Percentiles rank a stretch among this genome's conserved stretches.
These are phyloP conservation scores for Fusarium sp. DNA, from an alignment of 2,329 filamentous ascomycete genomes.

Conservation along the genomic window DNA sequence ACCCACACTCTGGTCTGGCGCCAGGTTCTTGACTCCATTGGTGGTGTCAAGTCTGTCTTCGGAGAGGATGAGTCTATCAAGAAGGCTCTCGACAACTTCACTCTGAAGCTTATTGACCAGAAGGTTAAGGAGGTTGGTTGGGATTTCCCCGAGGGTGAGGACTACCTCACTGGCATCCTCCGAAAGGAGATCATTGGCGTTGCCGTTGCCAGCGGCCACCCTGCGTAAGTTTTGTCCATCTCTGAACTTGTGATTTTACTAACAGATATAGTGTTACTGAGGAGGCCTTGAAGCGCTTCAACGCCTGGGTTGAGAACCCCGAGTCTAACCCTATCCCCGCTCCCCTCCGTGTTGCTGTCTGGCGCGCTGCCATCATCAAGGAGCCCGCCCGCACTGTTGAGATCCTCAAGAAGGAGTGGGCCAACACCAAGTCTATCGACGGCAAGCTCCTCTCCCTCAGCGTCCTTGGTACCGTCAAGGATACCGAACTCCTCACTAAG, in stretches of 20 bases:
- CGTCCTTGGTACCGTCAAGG: slow-evolving; percentile 79
- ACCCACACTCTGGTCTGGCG: slow-evolving; percentile 89
- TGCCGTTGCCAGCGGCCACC: slow-evolving; percentile 81
- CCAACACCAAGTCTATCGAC: slow-evolving; percentile 84
- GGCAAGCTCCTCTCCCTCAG: slow-evolving; percentile 88
- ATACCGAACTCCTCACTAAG: slow-evolving; percentile 72
- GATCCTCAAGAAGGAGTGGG: slow-evolving; percentile 86
- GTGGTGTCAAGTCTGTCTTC: slow-evolving; percentile 86
- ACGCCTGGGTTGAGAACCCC: slow-evolving; percentile 78
- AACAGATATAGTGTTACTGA: slow-evolving; percentile 66
- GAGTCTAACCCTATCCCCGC: slow-evolving; percentile 79
- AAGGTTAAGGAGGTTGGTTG: slow-evolving; percentile 86
- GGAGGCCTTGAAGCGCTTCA: slow-evolving; percentile 83
- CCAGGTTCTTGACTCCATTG: slow-evolving; percentile 82
- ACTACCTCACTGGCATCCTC: slow-evolving; percentile 84
- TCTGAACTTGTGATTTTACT: slow-evolving; percentile 32
- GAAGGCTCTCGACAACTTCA: slow-evolving; percentile 80
- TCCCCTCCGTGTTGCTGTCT: slow-evolving; percentile 83
- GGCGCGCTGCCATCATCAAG: slow-evolving; percentile 78
- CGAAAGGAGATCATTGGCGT: slow-evolving; percentile 83
- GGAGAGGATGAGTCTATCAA: slow-evolving; percentile 78
- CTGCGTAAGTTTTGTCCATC: slow-evolving; percentile 66
- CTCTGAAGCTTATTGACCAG: slow-evolving; percentile 78
- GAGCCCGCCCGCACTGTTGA: slow-evolving; percentile 77
- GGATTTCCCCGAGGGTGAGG: slow-evolving; percentile 82